phyloP scores from a whole-genome alignment of 2,329 filamentous ascomycete species.

The Dissoconium aciculare region DNA sequence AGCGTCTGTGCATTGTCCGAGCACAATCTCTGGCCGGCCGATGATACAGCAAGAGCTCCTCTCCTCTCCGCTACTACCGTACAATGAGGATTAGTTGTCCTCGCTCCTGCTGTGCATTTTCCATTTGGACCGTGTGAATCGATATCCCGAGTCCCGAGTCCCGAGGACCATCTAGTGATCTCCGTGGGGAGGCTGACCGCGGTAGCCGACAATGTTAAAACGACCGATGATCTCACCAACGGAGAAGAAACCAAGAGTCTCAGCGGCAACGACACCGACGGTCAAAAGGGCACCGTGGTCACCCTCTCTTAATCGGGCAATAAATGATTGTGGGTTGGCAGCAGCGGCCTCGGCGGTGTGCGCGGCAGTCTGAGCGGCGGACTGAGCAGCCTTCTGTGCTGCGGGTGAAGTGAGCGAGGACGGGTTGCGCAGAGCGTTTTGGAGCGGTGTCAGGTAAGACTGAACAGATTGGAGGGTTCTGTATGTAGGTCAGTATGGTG shows the following conservation, averaged over 20 bases:
- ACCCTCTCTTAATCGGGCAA: slow-evolving; percentile 51
- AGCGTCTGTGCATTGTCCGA: no score
- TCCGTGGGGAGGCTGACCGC: no score
- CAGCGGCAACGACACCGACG: slow-evolving; percentile 64
- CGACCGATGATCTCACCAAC: slow-evolving; percentile 93
- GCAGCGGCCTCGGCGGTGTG: slow-evolving; percentile 34
- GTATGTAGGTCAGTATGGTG: slow-evolving; percentile 10
- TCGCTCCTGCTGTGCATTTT: no score
- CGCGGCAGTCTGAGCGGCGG: slow-evolving; percentile 29
- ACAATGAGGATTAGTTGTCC: no score
- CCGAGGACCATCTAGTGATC: no score
- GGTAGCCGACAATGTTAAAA: slow-evolving; percentile 88
- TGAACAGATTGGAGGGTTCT: slow-evolving; percentile 74
- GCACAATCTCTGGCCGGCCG: no score
- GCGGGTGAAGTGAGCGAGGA: slow-evolving; percentile 30
- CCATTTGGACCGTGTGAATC: no score
- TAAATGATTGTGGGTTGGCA: slow-evolving; percentile 40
- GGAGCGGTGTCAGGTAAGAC: slow-evolving; percentile 62
- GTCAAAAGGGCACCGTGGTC: slow-evolving; percentile 55
- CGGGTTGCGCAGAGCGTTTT: slow-evolving; percentile 58
- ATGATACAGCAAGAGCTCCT: no score
- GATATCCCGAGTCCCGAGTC: no score
- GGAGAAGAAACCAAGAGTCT: slow-evolving; percentile 93
- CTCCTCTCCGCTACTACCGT: no score
- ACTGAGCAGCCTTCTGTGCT: no score